Percentiles rank a stretch among this genome's conserved stretches.
These are phyloP conservation scores for Penicillium sp. DNA, from an alignment of 2,329 filamentous ascomycete species.

Conservation along the genomic window DNA sequence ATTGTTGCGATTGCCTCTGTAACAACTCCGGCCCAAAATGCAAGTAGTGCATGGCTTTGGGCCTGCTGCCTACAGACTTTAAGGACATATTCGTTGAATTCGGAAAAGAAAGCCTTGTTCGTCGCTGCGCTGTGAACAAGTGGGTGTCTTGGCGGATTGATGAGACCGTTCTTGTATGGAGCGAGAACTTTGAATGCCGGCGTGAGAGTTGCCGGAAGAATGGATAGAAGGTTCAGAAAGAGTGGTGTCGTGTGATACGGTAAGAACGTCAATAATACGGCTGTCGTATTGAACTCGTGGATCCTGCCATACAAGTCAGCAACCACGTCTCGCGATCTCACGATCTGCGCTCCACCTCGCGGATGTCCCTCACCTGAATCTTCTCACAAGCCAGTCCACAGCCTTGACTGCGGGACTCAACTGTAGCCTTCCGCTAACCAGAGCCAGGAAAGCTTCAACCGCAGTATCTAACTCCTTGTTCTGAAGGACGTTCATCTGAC, in stretches of 20 bases:
- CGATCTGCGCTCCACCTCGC: background rate
- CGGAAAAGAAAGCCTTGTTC: constrained; percentile 64
- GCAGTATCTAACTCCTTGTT: constrained; percentile 72
- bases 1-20: constrained; percentile 78
- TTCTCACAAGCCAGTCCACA: constrained; percentile 85
- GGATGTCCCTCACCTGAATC: constrained; percentile 60
- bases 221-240: constrained; percentile 77
- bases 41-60: constrained; percentile 67
- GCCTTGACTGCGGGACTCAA: constrained; percentile 83
- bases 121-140: constrained; percentile 76
- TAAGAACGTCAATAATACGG: constrained; percentile 73
- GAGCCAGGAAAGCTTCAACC: constrained; percentile 71
- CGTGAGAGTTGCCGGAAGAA: constrained; percentile 66
- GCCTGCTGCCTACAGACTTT: constrained; percentile 62
- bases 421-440: constrained; percentile 66
- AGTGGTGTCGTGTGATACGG: constrained; percentile 82
- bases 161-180: constrained; percentile 72
- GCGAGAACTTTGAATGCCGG: constrained; percentile 71
- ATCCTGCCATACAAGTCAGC: constrained; percentile 48
- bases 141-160: constrained; percentile 66
- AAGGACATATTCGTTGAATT: constrained; percentile 70
- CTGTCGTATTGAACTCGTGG: constrained; percentile 79
- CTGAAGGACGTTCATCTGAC: constrained; percentile 69
- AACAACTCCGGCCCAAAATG: constrained; percentile 84
- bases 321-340: constrained; percentile 9